Conservation (phyloP, 1,284 basidiomycete genomes). For the Ustilago sp. region DNA sequence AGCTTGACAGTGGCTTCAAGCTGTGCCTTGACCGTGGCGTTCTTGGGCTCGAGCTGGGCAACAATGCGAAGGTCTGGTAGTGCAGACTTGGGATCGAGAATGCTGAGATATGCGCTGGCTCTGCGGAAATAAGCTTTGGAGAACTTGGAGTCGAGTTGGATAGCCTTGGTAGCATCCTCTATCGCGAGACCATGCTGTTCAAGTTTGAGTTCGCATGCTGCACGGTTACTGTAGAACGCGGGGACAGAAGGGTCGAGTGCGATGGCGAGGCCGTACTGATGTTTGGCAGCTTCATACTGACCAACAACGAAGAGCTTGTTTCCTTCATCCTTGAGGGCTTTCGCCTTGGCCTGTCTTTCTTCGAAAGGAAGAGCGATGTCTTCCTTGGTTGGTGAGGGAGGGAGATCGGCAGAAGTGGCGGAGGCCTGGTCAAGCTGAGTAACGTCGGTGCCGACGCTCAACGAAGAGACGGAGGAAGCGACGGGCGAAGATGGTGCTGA, state of each 20-base stretch:
- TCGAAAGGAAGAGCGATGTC: constrained; percentile 47
- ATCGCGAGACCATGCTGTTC: constrained; percentile 69
- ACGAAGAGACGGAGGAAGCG: constrained; percentile 37
- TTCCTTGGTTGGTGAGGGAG: constrained; percentile 49
- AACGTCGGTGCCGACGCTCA: constrained; percentile 23
- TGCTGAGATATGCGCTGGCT: constrained; percentile 90
- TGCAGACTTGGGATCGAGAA: constrained; percentile 73
- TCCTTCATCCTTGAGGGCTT: constrained; percentile 59
- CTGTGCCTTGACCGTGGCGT: constrained; percentile 83
- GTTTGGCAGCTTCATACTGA: constrained; percentile 62
- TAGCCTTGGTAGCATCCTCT: constrained; percentile 76
- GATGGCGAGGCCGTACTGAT: constrained; percentile 61
- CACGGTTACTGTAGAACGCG: constrained; percentile 64
- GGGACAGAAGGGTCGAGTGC: constrained; percentile 59
- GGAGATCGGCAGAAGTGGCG: constrained; percentile 59
- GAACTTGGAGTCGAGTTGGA: constrained; percentile 88
- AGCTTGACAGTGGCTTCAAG: constrained; percentile 90
- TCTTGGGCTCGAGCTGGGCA: constrained; percentile 86
- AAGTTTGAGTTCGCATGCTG: constrained; percentile 68
- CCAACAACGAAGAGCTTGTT: constrained; percentile 63
- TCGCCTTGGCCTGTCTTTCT: constrained; percentile 51
- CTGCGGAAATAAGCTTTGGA: constrained; percentile 93
- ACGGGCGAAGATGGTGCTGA: constrained; percentile 29
- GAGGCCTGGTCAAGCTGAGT: constrained; percentile 49
- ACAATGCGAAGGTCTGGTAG: constrained; percentile 71